A percentile compares a stretch with the other conserved stretches of the same genome.
These are phyloP conservation scores for Trichoderma cornu-damae DNA, from an alignment of 2,329 filamentous ascomycete species.

Conservation along the genomic window DNA sequence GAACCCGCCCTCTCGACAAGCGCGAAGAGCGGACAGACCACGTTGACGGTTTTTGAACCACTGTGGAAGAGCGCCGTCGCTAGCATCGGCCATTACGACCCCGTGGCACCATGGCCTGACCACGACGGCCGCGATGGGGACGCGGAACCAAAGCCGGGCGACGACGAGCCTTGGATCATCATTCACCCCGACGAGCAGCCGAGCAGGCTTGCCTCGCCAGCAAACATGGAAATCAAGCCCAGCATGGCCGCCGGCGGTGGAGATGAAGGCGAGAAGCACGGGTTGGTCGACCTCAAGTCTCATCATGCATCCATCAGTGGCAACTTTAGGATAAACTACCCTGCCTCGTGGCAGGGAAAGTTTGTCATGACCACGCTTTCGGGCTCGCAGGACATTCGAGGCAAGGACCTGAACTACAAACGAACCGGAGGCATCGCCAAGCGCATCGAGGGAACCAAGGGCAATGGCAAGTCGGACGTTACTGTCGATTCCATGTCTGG, in stretches of 20 bases:
- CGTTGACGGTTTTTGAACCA: constrained; percentile 40
- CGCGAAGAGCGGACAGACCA: constrained; percentile 41
- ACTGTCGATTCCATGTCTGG: constrained; percentile 32
- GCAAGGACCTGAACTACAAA: constrained; percentile 40
- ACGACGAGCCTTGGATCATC: constrained; percentile 24
- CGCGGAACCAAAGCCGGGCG: not conserved
- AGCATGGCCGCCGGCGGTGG: not conserved
- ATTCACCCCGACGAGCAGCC: constrained; percentile 9
- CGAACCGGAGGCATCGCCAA: constrained; percentile 32
- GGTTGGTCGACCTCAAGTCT: constrained; percentile 36
- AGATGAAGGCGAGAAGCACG: constrained; percentile 13
- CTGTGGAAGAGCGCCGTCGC: constrained; percentile 34
- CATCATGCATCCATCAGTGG: constrained; percentile 44
- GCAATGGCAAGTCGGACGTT: constrained; percentile 34
- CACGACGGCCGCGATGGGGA: too few relatives aligned
- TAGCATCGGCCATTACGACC: not conserved
- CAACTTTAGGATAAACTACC: constrained; percentile 40
- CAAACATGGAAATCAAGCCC: not conserved
- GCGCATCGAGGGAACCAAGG: constrained; percentile 38
- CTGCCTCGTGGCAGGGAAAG: constrained; percentile 46
- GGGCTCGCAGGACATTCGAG: constrained; percentile 37
- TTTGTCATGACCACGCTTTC: constrained; percentile 38
- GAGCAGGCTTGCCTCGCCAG: not conserved
- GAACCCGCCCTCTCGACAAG: constrained; percentile 36
- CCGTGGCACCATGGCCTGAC: constrained; percentile 1